These are phyloP conservation scores for Termitomyces sp. DNA, from an alignment of 768 basidiomycete species.

Conservation along the genomic window DNA sequence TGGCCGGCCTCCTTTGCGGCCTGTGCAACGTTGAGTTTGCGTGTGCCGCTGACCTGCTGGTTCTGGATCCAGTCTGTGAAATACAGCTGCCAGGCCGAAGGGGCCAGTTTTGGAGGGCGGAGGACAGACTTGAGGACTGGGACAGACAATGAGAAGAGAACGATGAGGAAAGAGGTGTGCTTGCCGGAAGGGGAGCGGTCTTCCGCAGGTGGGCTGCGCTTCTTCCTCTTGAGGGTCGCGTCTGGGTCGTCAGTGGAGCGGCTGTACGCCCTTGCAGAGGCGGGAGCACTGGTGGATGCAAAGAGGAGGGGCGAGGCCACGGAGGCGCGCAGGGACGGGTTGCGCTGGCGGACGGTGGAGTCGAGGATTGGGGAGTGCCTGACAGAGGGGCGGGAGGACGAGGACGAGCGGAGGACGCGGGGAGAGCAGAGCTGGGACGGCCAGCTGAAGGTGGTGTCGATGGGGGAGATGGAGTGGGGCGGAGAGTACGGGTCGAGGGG, in stretches of 20 bases:
- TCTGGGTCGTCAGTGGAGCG: slow-evolving; percentile 59
- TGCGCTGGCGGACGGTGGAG: slow-evolving; percentile 31
- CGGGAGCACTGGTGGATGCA: slow-evolving; percentile 68
- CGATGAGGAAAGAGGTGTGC: background rate
- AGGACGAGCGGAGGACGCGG: slow-evolving; percentile 38
- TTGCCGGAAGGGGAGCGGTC: slow-evolving; percentile 26
- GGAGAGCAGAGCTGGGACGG: slow-evolving; percentile 60
- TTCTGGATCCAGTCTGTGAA: slow-evolving; percentile 93
- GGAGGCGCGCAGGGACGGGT: slow-evolving; percentile 39
- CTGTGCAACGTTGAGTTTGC: slow-evolving; percentile 92
- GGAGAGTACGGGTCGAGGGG: slow-evolving; percentile 36
- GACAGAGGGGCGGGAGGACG: slow-evolving; percentile 31
- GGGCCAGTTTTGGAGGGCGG: slow-evolving; percentile 85
- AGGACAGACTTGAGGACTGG: slow-evolving; percentile 70
- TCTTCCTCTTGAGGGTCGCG: slow-evolving; percentile 67
- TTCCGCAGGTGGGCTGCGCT: slow-evolving; percentile 33
- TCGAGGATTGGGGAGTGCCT: slow-evolving; percentile 45
- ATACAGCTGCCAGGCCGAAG: slow-evolving; percentile 94
- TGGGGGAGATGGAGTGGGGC: slow-evolving; percentile 54
- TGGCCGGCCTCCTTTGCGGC: slow-evolving; percentile 92
- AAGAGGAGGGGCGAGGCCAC: slow-evolving; percentile 51
- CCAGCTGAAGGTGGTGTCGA: slow-evolving; percentile 59
- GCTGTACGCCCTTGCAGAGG: slow-evolving; percentile 55
- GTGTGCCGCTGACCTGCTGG: slow-evolving; percentile 69
- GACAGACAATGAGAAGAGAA: slow-evolving; percentile 3